Evolutionary conservation across 371 early-diverging fungal genomes (phyloP), one percentile per base, ranked within the genome.

Genomic region (Syncephalis fuscata): DNA sequence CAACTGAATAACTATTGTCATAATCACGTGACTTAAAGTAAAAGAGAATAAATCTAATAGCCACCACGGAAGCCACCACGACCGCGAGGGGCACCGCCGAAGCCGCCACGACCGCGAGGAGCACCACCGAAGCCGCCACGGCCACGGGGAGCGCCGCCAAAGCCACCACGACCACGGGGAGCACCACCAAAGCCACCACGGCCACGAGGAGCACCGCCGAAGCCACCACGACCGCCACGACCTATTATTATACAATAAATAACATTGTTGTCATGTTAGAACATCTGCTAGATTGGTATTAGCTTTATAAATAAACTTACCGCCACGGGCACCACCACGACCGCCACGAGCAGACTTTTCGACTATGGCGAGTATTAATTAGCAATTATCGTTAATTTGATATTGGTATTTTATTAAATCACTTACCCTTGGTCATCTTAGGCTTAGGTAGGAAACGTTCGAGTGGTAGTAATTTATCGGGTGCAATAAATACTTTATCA

Each of bases 371-470:
- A 39, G 1, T 14, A 15, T 26, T 10, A 51, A 22, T 19, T 27
- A 11, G 4, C 25, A 22, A 3, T n/a, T 38, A 32, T 37, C 16
- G 20, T 45, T 36, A 14, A n/a, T n/a, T n/a, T n/a, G n/a, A n/a
- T n/a, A n/a, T n/a, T 14, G 43, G 19, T 39, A 32, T 21, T 36
- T 27, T 47, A 43, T 20, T 24, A 32, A 48, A 21, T 26, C 45
- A 48, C 64, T 44, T 62, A 77, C 80, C 76, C 67, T 68, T 74
- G 48, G 69, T 63, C 24, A 60, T 63, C 70, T 83, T 83, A 39
- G 98, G 94, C 70, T 90, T 94, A 48, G 98, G 94, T 63, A 97
- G 61, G 76, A 97, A 97, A 46, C 94, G 76, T 52, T 97, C 95
- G 54, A 97, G 60, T 21, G 98, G 98, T 46, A 97, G 64, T 49